These are phyloP conservation scores for Colletotrichum noveboracense DNA, from an alignment of 2,329 filamentous ascomycete species.

Conservation along the genomic window DNA sequence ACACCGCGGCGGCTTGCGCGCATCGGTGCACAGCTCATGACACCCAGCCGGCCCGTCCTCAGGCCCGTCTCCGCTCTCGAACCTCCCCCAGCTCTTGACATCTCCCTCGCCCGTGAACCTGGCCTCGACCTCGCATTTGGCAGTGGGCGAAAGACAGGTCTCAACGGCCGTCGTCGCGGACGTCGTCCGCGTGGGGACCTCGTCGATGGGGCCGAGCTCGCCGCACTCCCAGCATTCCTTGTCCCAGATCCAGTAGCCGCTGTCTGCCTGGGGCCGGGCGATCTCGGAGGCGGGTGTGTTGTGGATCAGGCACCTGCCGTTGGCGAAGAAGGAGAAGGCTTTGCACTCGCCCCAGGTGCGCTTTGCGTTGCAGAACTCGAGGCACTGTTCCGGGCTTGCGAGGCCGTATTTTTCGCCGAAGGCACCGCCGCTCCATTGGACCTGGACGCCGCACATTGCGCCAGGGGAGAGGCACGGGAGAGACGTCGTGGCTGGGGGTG, in stretches of 20 bases:
- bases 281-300: neutral
- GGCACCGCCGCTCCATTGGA: neutral
- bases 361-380: neutral
- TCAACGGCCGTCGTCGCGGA: neutral
- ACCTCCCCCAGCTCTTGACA: neutral
- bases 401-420: neutral
- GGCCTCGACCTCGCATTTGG: neutral
- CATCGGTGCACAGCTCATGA: neutral
- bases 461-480: neutral
- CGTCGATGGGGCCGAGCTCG: neutral
- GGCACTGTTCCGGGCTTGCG: neutral
- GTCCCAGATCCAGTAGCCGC: neutral
- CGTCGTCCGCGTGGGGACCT: neutral
- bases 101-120: neutral
- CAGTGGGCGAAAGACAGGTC: neutral
- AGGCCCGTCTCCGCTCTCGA: neutral
- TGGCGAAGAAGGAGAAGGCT: neutral
- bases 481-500: neutral
- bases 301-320: neutral
- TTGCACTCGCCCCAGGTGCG: neutral
- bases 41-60: neutral
- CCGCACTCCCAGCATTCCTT: neutral
- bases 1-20: neutral
- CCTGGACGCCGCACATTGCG: neutral
- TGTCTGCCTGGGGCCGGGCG: neutral